Evolutionary conservation across 2,329 filamentous ascomycete species (phyloP).

Genomic region (Xylaria multiplex): DNA sequence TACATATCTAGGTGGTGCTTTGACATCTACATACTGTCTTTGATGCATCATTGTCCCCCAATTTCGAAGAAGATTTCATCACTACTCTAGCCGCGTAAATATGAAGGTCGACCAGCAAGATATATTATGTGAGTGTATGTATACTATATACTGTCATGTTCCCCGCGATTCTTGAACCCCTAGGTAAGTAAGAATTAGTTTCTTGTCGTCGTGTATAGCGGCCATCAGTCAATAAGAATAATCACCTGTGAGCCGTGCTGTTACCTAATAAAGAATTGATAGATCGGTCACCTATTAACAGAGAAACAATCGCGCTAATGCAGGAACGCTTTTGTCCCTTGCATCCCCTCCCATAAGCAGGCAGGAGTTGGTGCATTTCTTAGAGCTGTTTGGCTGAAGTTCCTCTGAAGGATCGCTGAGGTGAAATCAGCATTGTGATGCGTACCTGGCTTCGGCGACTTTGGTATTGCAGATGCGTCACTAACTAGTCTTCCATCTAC

Average conservation of each 20-base stretch:
- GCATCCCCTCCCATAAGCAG: constrained; percentile 16
- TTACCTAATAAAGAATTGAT: background rate
- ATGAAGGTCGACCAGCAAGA: too few relatives aligned
- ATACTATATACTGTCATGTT: too few relatives aligned
- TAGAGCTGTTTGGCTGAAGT: constrained; percentile 3
- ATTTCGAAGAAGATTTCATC: too few relatives aligned
- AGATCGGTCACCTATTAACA: constrained; percentile 5
- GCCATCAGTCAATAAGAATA: background rate
- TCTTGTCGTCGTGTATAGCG: too few relatives aligned
- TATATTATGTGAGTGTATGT: too few relatives aligned
- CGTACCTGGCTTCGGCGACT: background rate
- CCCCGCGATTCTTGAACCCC: too few relatives aligned
- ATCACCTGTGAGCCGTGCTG: background rate
- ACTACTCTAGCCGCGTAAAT: too few relatives aligned
- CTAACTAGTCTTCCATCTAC: background rate
- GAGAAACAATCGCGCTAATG: constrained; percentile 42
- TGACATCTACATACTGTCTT: background rate
- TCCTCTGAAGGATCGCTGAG: constrained; percentile 1
- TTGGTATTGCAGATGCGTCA: background rate
- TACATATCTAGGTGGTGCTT: background rate
- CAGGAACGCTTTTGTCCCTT: constrained; percentile 44
- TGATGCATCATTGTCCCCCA: background rate
- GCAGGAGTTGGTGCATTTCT: background rate
- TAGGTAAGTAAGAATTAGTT: too few relatives aligned
- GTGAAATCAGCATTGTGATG: background rate